Evolutionary conservation across 2,329 filamentous ascomycete genomes (phyloP), one percentile per base, ranked within the genome.

Genomic region (Cercospora sojina): DNA sequence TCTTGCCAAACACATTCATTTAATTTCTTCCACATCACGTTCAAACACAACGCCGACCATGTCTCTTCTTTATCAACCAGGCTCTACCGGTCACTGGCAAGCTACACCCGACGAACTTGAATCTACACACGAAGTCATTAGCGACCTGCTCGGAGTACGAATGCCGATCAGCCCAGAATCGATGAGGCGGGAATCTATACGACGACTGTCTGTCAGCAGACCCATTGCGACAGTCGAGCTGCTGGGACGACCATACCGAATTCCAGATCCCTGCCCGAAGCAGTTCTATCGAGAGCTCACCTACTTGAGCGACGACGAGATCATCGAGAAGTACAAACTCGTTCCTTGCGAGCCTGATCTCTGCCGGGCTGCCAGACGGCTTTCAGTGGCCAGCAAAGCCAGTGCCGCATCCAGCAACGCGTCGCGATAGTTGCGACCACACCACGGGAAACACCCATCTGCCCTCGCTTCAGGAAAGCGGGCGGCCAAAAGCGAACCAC

Each of bases 231-330:
- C 67, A 18, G 67, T 69, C 16, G 62, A 67, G 25, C 62, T 69
- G 4, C 53, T 59, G 27, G 67, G 67, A 10, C 57, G 57, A 29
- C 62, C 65, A 27, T 69, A 67, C 18, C 64, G 62, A 8, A 47
- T 69, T 9, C 67, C 65, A 56, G 56, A 57, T 16, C 65, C 43
- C 23, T 41, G 61, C 18, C 31, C 25, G 20, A 65, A 69, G 51
- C 53, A 62, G 10, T 69, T 69, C 35, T 69, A 69, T 23, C 67
- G 59, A 31, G 67, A 69, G 12, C 67, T 69, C 55, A 69, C 67
- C 3, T 69, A 59, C 16, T 27, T 67, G 25, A 63, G 64, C 53
- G 67, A 69, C 38, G 67, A 69, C 2, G 67, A 69, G 20, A 59
- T 69, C 10, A 65, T 69, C 25, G 53, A 51, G 27, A 69, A 69